Conservation (phyloP, 1,139 yeast genomes). For the Candida neerlandica region DNA sequence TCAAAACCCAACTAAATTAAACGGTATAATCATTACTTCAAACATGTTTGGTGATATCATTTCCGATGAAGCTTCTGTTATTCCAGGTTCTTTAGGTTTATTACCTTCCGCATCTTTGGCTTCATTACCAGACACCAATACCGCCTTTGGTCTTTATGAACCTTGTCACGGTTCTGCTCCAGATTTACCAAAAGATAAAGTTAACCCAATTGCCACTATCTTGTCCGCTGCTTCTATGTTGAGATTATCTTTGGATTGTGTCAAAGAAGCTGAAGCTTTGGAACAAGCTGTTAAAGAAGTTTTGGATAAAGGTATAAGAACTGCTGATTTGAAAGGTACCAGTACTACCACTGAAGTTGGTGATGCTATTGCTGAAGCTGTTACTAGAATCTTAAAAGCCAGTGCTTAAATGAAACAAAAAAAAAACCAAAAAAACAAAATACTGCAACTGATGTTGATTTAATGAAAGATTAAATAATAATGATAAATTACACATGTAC, state of each 20-base stretch:
- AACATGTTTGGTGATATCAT: slow-evolving; percentile 99
- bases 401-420: slow-evolving; percentile 9
- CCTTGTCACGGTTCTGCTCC: slow-evolving; percentile 99
- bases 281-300: slow-evolving; percentile 87
- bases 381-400: slow-evolving; percentile 54
- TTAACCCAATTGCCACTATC: slow-evolving; percentile 93
- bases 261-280: slow-evolving; percentile 83
- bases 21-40: slow-evolving; percentile 88
- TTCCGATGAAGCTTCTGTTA: slow-evolving; percentile 95
- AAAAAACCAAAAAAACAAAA: too few relatives aligned
- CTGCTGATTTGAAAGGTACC: slow-evolving; percentile 87
- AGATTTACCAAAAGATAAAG: slow-evolving; percentile 82
- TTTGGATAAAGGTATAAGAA: slow-evolving; percentile 80
- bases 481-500: not conserved
- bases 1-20: slow-evolving; percentile 84
- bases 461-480: too few relatives aligned
- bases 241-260: slow-evolving; percentile 79
- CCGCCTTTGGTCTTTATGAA: slow-evolving; percentile 94
- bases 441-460: too few relatives aligned
- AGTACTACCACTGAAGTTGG: slow-evolving; percentile 87
- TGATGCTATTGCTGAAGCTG: slow-evolving; percentile 81
- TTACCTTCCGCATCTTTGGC: slow-evolving; percentile 96
- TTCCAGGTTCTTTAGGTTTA: slow-evolving; percentile 95
- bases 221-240: slow-evolving; percentile 97
- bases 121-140: slow-evolving; percentile 89